phyloP scores from a whole-genome alignment of 805 yeast genomes.

The Cyberlindnera japonica region DNA sequence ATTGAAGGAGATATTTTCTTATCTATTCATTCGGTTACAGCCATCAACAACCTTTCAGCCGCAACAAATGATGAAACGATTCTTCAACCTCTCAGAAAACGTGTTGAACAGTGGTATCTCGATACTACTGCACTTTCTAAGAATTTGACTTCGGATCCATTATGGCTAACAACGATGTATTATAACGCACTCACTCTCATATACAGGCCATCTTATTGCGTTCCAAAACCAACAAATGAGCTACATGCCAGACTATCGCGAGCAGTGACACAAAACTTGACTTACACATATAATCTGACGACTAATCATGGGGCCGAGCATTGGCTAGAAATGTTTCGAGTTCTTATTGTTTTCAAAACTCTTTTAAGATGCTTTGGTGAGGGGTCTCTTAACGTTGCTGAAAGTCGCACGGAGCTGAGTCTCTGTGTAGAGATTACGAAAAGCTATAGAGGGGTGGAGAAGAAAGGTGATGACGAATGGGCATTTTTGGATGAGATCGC shows the following conservation, averaged over 20 bases:
- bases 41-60: conserved; percentile 28
- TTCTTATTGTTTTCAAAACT: conserved; percentile 45
- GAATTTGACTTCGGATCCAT: conserved; percentile 2
- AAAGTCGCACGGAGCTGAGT: conserved; percentile 46
- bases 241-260: conserved; percentile 41
- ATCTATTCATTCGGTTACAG: conserved; percentile 43
- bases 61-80: conserved; percentile 10
- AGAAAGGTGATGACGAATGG: conserved; percentile 34
- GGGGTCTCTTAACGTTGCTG: conserved; percentile 43
- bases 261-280: conserved; percentile 43
- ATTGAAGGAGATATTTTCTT: conserved; percentile 47
- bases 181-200: conserved; percentile 44
- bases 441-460: conserved; percentile 36
- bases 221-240: conserved; percentile 41
- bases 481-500: conserved; percentile 44
- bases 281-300: conserved; percentile 44
- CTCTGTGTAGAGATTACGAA: conserved; percentile 45
- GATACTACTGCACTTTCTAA: conserved; percentile 18
- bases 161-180: conserved; percentile 41
- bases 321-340: conserved; percentile 50
- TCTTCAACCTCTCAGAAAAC: conserved; percentile 14
- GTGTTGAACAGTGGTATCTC: conserved; percentile 36
- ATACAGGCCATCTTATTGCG: conserved; percentile 47
- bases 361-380: conserved; percentile 45
- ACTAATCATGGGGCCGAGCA: conserved; percentile 29